Percentiles rank a stretch among this genome's conserved stretches.
Conservation (phyloP, 2,329 filamentous ascomycete species). For the Colletotrichum magnum region DNA sequence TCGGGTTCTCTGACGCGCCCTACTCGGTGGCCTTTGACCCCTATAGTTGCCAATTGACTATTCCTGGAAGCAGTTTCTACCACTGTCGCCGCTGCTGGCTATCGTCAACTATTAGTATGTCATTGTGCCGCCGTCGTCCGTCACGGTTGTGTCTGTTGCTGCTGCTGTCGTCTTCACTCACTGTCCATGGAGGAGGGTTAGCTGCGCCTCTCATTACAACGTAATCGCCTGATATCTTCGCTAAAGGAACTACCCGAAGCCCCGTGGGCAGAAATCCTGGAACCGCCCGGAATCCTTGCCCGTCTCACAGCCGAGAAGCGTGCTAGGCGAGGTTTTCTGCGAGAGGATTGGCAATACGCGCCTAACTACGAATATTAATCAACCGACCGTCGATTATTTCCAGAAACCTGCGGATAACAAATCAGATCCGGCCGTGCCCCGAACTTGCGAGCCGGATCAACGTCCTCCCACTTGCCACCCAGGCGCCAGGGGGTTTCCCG, state of each 20-base stretch:
- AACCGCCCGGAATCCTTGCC: slow-evolving; percentile 4
- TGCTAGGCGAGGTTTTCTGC: not conserved
- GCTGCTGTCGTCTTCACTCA: too few relatives aligned
- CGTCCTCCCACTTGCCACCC: slow-evolving; percentile 18
- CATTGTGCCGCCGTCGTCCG: too few relatives aligned
- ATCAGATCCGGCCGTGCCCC: slow-evolving; percentile 10
- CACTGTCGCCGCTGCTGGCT: too few relatives aligned
- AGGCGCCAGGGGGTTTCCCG: slow-evolving; percentile 18
- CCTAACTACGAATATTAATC: not conserved
- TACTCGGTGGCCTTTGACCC: too few relatives aligned
- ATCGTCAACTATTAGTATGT: too few relatives aligned
- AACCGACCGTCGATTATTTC: slow-evolving; percentile 1
- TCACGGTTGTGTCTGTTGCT: too few relatives aligned
- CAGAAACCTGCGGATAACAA: not conserved
- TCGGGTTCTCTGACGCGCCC: too few relatives aligned
- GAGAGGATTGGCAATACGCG: slow-evolving; percentile 22
- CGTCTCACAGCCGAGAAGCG: slow-evolving; percentile 12
- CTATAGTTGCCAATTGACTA: too few relatives aligned
- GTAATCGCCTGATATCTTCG: slow-evolving; percentile 19
- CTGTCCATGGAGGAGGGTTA: too few relatives aligned
- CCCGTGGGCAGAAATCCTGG: slow-evolving; percentile 16
- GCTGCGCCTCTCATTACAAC: not conserved
- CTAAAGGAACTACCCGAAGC: not conserved
- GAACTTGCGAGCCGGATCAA: slow-evolving; percentile 17
- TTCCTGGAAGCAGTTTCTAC: too few relatives aligned